A percentile compares a stretch with the other conserved stretches of the same genome.
Conservation (phyloP, 352 stramenopile genomes). For the Globisporangium carolinianum region DNA sequence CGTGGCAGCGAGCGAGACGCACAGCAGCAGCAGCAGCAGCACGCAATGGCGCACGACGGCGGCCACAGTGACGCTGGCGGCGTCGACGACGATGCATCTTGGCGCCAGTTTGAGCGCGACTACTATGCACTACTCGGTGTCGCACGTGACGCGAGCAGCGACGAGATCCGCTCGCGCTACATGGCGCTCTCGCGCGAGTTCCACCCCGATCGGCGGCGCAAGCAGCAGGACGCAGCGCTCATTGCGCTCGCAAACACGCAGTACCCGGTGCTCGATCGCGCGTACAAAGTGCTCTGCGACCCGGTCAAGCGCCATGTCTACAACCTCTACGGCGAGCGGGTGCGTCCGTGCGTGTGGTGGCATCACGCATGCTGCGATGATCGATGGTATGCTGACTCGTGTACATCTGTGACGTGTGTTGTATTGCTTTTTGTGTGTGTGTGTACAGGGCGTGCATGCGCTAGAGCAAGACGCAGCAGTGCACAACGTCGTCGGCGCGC, state of each 20-base stretch:
- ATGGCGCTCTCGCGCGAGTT: slow-evolving; percentile 73
- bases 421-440: background rate
- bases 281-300: slow-evolving; percentile 78
- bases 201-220: slow-evolving; percentile 67
- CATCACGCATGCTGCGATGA: background rate
- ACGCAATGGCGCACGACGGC: slow-evolving; percentile 5
- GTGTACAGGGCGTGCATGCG: slow-evolving; percentile 36
- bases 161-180: slow-evolving; percentile 68
- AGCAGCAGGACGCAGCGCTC: slow-evolving; percentile 37
- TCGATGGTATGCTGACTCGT: too few species aligned
- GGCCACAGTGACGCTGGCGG: background rate
- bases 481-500: slow-evolving; percentile 29
- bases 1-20: background rate
- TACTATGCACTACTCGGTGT: slow-evolving; percentile 83
- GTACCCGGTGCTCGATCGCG: slow-evolving; percentile 72
- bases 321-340: slow-evolving; percentile 69
- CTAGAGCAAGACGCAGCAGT: slow-evolving; percentile 49
- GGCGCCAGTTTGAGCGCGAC: slow-evolving; percentile 62
- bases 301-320: slow-evolving; percentile 62
- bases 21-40: background rate
- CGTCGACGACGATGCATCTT: slow-evolving; percentile 23
- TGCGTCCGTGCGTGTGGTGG: slow-evolving; percentile 4
- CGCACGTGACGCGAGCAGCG: slow-evolving; percentile 34
- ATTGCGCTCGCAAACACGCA: slow-evolving; percentile 64
- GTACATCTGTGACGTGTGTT: slow-evolving; percentile 8